Base-by-base conservation (phyloP, 2,329 filamentous ascomycete species). In the Penicillium crustosum region DNA sequence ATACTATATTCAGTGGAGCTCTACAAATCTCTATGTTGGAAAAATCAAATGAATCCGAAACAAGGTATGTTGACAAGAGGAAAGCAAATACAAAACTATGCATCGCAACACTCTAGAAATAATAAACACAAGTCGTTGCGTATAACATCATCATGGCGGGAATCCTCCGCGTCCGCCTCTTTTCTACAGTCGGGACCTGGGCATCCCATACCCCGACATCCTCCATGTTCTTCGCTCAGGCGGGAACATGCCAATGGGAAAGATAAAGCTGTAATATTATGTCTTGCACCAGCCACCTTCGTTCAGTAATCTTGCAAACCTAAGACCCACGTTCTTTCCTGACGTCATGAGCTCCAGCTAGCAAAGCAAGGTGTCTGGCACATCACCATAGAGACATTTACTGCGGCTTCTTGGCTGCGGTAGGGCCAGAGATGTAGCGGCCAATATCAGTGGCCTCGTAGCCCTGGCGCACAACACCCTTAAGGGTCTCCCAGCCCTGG, bases 401-500 rank as follows among this genome's bases (percentile, higher is more conserved):
- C 69, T 80, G 78, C 7, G 78, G 76, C 74, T 81, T 81, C 75
- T 80, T 81, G 56, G 67, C 70, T 45, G 68, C 63, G 36, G 72
- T 63, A 55, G 71, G 67, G 27, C 83, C 84, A 63, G 81, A 81
- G 62, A 86, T 75, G 78, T 93, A 94, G 75, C 86, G 88, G 78
- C 83, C 85, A 67, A 92, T 71, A 71, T 97, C 91, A 41, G 93
- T 96, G 55, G 83, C 83, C 67, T 91, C 87, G 73, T 92, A 87
- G 70, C 88, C 91, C 78, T 93, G 87, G 74, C 86, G 83, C 52
- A 87, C 82, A 48, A 83, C 76, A 61, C 81, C 81, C 88, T 97
- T 97, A 77, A 91, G 80, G 39, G 79, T 82, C 56, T 89, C 88
- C 93, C 93, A 97, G 52, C 83, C 85, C 73, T 93, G 86, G 69